Evolutionary conservation across 192 early-diverging fungal species (phyloP), one percentile per base, ranked within the genome.

Genomic region (Backusella macrospora): DNA sequence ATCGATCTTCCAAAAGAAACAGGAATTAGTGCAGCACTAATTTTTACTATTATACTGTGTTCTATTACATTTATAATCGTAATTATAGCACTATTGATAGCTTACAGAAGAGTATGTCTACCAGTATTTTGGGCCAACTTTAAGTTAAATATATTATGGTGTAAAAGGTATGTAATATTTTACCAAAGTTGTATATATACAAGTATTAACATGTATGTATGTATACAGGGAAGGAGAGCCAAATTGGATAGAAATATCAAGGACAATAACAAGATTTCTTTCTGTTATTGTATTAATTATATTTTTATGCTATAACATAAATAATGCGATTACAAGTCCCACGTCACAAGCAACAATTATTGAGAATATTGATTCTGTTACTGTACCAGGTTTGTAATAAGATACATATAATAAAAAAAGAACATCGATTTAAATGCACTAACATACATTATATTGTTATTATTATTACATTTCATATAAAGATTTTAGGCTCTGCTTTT

Each of bases 41-140:
- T 66, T 66, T 40, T 66, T 66, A 4, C 18, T n/a, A 42, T 18
- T 38, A 16, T 66, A 18, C 4, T 66, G 39, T 43, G 38, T 44
- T n/a, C 65, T 8, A 43, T 66, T 23, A 23, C 21, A 13, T 23
- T 59, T 4, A 2, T 59, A 26, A 26, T 23, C 26, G 26, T 59
- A n/a, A 12, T 0, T 21, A 10, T 66, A 40, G 40, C 38, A 12
- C 21, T 66, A 3, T 18, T 66, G 40, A 40, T 40, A 40, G 39
- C 39, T 3, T 39, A 44, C 21, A 21, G 18, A 39, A 23, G 7
- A 42, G 4, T 8, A 9, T 42, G 38, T 42, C 40, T 40, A 42
- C 14, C 18, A 66, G 15, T 66, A 42, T 6, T 66, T 66, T 21
- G 52, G 52, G n/a, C 15, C n/a, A 38, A 66, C 15, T n/a, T 66